Evolutionary conservation across 2,329 filamentous ascomycete genomes (phyloP).

Genomic region (Alternaria infectoria): DNA sequence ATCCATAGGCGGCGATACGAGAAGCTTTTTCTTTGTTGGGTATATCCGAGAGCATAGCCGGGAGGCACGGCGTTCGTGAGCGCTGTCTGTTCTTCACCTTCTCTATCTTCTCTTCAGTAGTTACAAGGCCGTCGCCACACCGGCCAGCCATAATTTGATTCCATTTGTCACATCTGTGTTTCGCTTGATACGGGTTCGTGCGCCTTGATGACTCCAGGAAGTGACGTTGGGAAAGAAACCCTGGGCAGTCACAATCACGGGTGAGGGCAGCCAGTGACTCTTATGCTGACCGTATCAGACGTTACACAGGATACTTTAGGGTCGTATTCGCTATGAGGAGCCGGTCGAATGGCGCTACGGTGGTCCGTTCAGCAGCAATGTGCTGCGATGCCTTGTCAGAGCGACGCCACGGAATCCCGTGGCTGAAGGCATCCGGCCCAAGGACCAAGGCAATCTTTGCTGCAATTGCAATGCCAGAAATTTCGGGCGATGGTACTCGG

Average conservation of each 20-base stretch:
- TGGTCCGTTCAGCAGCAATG: neutral
- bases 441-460: neutral
- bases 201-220: neutral
- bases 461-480: neutral
- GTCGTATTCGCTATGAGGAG: slow-evolving; percentile 11
- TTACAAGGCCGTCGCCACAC: neutral
- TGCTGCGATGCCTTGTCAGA: neutral
- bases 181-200: neutral
- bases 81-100: neutral
- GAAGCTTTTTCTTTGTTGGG: neutral
- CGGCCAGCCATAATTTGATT: neutral
- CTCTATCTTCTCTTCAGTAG: neutral
- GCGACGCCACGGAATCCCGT: neutral
- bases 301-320: neutral
- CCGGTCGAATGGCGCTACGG: neutral
- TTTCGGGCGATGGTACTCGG: neutral
- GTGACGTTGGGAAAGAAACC: neutral
- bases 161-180: neutral
- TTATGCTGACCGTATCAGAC: neutral
- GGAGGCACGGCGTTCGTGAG: slow-evolving; percentile 5
- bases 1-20: neutral
- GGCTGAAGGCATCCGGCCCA: neutral
- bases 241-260: neutral
- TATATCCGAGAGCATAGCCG: neutral
- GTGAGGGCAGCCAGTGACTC: neutral